Conservation (phyloP, 768 basidiomycete genomes). For the Lentinula detonsa region DNA sequence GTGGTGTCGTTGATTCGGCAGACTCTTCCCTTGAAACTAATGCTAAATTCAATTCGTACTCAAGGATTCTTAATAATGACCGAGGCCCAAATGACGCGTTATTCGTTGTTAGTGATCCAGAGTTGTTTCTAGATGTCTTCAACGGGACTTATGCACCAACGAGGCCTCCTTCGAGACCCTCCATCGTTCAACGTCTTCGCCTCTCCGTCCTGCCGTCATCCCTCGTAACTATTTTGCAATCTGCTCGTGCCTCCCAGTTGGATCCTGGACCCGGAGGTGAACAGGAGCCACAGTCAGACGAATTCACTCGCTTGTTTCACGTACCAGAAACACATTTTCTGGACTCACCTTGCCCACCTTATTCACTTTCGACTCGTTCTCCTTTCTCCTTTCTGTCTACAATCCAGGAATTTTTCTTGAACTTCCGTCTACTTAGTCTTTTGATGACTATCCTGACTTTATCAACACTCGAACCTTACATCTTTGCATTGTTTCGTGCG, state of each 20-base stretch:
- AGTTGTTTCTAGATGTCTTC: slow-evolving; percentile 32
- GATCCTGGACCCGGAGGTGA: neutral
- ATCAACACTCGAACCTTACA: slow-evolving; percentile 28
- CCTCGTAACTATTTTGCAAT: neutral
- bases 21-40: slow-evolving; percentile 32
- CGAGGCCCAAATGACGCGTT: slow-evolving; percentile 20
- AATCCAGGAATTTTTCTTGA: slow-evolving; percentile 4
- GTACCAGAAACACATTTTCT: slow-evolving; percentile 5
- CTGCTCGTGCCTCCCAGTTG: neutral
- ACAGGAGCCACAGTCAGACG: neutral
- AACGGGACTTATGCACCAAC: neutral
- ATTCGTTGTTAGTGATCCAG: slow-evolving; percentile 29
- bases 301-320: neutral
- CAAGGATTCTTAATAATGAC: slow-evolving; percentile 3
- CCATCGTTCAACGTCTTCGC: neutral
- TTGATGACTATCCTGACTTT: slow-evolving; percentile 22
- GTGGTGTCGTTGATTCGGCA: neutral
- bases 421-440: slow-evolving; percentile 17
- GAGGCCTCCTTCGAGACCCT: neutral
- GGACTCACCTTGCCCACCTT: neutral
- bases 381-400: neutral
- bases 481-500: slow-evolving; percentile 33
- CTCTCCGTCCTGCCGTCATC: neutral
- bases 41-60: slow-evolving; percentile 30
- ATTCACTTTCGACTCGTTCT: neutral